A percentile compares a stretch with the other conserved stretches of the same genome.
Conservation (phyloP, 345 rosid species). For the Eutrema japonicum region DNA sequence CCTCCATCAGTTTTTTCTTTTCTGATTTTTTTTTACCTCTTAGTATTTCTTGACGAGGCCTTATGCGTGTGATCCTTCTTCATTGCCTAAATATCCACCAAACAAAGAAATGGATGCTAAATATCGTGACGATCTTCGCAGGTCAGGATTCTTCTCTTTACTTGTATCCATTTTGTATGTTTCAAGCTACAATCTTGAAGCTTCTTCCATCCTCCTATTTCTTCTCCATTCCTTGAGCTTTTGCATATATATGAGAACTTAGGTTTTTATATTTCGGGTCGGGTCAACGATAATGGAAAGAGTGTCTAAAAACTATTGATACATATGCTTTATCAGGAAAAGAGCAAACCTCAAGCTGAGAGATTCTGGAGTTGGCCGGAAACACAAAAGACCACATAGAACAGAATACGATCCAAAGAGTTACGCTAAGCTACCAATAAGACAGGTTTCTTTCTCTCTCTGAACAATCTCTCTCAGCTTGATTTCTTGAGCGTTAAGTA, state of each 20-base stretch:
- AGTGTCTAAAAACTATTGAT: neutral
- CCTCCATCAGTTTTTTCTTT: neutral
- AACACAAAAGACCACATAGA: conserved; percentile 50
- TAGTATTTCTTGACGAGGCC: conserved; percentile 71
- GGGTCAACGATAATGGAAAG: neutral
- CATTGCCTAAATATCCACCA: conserved; percentile 75
- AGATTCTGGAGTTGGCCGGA: conserved; percentile 54
- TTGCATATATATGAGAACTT: neutral
- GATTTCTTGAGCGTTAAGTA: conserved; percentile 19
- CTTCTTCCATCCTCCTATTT: neutral
- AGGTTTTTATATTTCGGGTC: neutral
- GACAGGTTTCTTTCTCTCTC: conserved; percentile 45
- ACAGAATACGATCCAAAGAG: conserved; percentile 45
- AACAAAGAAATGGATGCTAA: conserved; percentile 83
- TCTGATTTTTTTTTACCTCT: conserved; percentile 2
- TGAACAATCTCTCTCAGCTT: neutral
- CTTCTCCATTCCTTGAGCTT: neutral
- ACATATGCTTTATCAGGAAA: conserved; percentile 51
- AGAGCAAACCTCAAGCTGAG: conserved; percentile 49
- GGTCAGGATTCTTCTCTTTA: conserved; percentile 45
- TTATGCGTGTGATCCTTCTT: conserved; percentile 69
- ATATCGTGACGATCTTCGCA: conserved; percentile 59
- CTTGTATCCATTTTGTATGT: neutral
- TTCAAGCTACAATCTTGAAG: neutral
- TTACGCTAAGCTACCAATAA: conserved; percentile 40